Conservation (phyloP, 2,329 filamentous ascomycete species). For the Apiospora malaysiana region DNA sequence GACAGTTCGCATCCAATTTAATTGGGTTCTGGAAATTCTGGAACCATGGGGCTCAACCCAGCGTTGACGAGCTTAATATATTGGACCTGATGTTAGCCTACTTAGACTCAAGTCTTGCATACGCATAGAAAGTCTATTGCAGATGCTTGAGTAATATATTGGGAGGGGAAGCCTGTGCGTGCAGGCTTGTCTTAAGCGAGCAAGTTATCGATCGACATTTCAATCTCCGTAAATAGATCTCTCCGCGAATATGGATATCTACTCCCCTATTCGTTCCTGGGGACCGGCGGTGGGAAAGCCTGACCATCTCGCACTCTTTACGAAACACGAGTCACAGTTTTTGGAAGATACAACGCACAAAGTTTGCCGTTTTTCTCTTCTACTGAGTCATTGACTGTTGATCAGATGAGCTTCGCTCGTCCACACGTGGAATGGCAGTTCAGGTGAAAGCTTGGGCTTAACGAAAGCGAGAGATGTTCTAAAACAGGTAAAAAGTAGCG, state of each 20-base stretch:
- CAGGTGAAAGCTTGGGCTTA: neutral
- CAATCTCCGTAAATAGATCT: too few species aligned
- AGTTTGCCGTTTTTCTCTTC: neutral
- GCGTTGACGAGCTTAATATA: neutral
- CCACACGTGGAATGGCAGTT: neutral
- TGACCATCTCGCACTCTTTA: neutral
- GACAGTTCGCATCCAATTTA: neutral
- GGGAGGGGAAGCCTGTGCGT: too few species aligned
- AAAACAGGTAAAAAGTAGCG: neutral
- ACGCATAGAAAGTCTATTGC: too few species aligned
- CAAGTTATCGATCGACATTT: neutral
- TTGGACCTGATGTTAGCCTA: too few species aligned
- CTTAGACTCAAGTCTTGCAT: too few species aligned
- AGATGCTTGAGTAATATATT: too few species aligned
- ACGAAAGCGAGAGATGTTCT: neutral
- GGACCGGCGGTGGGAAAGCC: too few species aligned
- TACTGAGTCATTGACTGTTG: too few species aligned
- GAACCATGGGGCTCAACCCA: neutral
- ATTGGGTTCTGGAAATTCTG: neutral
- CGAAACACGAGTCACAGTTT: neutral
- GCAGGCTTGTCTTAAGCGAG: neutral
- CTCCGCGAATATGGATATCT: too few species aligned
- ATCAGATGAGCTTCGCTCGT: neutral
- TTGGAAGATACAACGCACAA: neutral
- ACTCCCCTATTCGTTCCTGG: too few species aligned